phyloP scores from a whole-genome alignment of 805 yeast genomes.

The Metschnikowia chrysomelidarum region DNA sequence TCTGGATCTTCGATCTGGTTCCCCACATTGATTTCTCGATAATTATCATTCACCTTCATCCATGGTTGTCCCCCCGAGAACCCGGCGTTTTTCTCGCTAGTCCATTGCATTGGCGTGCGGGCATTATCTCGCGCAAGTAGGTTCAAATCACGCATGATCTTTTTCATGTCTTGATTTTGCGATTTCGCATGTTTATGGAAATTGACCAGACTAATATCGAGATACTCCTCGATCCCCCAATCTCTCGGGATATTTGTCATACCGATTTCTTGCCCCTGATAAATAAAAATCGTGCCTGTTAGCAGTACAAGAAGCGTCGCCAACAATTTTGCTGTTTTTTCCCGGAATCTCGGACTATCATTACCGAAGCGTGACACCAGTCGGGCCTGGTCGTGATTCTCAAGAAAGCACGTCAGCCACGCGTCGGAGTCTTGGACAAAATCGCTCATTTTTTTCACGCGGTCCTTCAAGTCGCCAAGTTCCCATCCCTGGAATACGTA shows the following conservation, averaged over 20 bases:
- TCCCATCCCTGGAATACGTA: constrained; percentile 34
- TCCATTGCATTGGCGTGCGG: constrained; percentile 60
- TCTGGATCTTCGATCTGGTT: constrained; percentile 44
- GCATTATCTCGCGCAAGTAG: constrained; percentile 51
- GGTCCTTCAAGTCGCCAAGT: constrained; percentile 43
- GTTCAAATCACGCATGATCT: constrained; percentile 31
- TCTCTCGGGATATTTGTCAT: constrained; percentile 47
- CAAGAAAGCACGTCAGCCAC: constrained; percentile 55
- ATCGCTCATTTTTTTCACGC: constrained; percentile 31
- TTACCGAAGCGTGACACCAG: constrained; percentile 51
- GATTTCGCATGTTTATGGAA: constrained; percentile 35
- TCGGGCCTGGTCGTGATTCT: constrained; percentile 61
- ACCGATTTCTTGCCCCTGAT: constrained; percentile 64
- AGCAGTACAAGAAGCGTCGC: constrained; percentile 44
- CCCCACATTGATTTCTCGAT: constrained; percentile 47
- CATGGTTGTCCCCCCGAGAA: constrained; percentile 51
- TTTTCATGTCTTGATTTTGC: constrained; percentile 27
- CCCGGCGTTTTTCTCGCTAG: constrained; percentile 41
- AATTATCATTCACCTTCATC: constrained; percentile 52
- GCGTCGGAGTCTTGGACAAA: constrained; percentile 51
- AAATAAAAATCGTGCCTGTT: constrained; percentile 54
- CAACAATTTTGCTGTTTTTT: constrained; percentile 47
- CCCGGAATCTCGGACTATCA: constrained; percentile 29
- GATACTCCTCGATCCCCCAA: constrained; percentile 50
- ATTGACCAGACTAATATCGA: constrained; percentile 48